A percentile compares a stretch with the other conserved stretches of the same genome.
These are phyloP conservation scores for Sapria himalayana DNA, from an alignment of 345 rosid genomes.

Conservation along the genomic window DNA sequence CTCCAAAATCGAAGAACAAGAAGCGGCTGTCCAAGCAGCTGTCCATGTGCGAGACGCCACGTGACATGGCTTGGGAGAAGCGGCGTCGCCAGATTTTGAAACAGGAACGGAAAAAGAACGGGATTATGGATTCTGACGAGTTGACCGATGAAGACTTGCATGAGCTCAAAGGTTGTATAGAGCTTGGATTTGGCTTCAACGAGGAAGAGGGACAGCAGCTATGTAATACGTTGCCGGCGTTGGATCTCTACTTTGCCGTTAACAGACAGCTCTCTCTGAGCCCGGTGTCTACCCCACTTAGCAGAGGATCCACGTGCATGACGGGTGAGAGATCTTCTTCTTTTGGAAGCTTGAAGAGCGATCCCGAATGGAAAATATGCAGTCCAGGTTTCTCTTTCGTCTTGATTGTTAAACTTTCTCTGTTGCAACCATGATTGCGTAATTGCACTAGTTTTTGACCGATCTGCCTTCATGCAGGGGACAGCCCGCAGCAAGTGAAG, in stretches of 20 bases:
- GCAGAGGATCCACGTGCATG: slow-evolving; percentile 18
- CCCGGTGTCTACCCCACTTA: slow-evolving; percentile 47
- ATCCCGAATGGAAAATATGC: slow-evolving; percentile 56
- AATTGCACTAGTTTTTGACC: not conserved
- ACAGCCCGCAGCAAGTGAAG: slow-evolving; percentile 55
- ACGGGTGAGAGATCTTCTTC: slow-evolving; percentile 38
- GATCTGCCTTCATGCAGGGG: slow-evolving; percentile 22
- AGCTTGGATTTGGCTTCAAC: slow-evolving; percentile 82
- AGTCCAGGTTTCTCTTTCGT: too few species aligned
- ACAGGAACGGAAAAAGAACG: slow-evolving; percentile 21
- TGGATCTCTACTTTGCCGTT: slow-evolving; percentile 80
- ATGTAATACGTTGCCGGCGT: slow-evolving; percentile 62
- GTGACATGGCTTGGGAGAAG: slow-evolving; percentile 77
- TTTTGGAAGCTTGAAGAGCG: slow-evolving; percentile 40
- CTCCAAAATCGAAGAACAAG: slow-evolving; percentile 20
- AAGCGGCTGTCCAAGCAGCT: slow-evolving; percentile 46
- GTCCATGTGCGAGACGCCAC: slow-evolving; percentile 57
- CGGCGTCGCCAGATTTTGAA: slow-evolving; percentile 42
- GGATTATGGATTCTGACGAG: slow-evolving; percentile 14
- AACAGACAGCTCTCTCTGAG: slow-evolving; percentile 56
- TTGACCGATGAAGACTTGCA: slow-evolving; percentile 66
- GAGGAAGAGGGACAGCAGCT: slow-evolving; percentile 60
- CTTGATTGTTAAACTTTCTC: too few species aligned
- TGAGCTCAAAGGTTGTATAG: slow-evolving; percentile 83
- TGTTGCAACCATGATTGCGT: too few species aligned